A percentile compares a stretch with the other conserved stretches of the same genome.
phyloP scores from a whole-genome alignment of 106 monocot genomes.

The Agapanthus africanus region DNA sequence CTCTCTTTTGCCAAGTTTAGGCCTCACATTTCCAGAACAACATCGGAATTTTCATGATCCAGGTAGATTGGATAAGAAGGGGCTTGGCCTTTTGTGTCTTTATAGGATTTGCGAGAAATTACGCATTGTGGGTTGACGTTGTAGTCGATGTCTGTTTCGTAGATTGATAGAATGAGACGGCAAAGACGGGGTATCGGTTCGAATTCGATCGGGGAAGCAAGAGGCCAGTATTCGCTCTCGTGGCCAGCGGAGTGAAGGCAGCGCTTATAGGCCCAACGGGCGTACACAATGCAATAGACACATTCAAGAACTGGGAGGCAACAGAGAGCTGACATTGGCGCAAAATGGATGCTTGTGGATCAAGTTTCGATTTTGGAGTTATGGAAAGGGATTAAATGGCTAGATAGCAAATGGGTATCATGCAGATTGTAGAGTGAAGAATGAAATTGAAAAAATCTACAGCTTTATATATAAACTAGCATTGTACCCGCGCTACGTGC shows the following conservation, averaged over 20 bases:
- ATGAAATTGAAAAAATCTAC: no score
- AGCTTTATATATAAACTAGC: no score
- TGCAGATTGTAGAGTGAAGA: no score
- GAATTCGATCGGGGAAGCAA: constrained; percentile 67
- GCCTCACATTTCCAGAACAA: constrained; percentile 76
- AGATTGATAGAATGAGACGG: constrained; percentile 60
- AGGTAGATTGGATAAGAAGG: constrained; percentile 75
- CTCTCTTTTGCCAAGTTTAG: constrained; percentile 71
- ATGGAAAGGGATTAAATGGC: no score
- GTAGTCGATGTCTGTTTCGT: constrained; percentile 71
- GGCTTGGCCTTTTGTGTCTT: constrained; percentile 45
- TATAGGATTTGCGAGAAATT: constrained; percentile 40
- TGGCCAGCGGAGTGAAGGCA: constrained; percentile 61
- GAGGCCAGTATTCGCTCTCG: constrained; percentile 79
- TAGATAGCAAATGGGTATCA: no score
- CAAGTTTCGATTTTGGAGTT: no score
- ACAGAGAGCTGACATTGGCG: constrained; percentile 75
- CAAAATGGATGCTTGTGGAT: no score
- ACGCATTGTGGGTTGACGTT: constrained; percentile 47
- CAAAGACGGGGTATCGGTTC: constrained; percentile 75
- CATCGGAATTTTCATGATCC: constrained; percentile 59
- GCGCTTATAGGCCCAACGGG: constrained; percentile 78
- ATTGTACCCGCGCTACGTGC: no score
- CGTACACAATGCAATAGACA: constrained; percentile 72
- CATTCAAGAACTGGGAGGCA: constrained; percentile 74